A percentile compares a stretch with the other conserved stretches of the same genome.
Conservation (phyloP, 768 basidiomycete genomes). For the Pisolithus marmoratus region DNA sequence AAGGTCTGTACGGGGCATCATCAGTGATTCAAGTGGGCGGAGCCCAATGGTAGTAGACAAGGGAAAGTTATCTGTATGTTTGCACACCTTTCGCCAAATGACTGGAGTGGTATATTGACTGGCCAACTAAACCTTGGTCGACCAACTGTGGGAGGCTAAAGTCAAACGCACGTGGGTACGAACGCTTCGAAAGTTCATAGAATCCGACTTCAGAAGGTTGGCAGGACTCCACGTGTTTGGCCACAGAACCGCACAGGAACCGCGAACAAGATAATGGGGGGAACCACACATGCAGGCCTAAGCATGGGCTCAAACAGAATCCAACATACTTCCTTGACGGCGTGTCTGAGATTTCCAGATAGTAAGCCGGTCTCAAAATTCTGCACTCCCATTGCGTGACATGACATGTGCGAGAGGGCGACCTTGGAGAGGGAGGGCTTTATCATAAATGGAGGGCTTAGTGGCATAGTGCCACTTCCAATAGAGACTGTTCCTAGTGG, state of each 20-base stretch:
- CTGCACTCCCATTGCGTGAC: neutral
- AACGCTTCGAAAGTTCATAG: neutral
- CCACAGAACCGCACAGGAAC: neutral
- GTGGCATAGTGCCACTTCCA: no score
- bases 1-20: no score
- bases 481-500: no score
- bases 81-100: neutral
- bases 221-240: neutral
- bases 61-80: neutral
- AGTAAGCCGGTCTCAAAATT: neutral
- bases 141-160: neutral
- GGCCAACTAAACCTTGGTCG: neutral
- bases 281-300: neutral
- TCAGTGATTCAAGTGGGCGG: no score
- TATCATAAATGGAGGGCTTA: neutral
- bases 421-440: neutral
- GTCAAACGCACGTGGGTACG: neutral
- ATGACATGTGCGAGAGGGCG: neutral
- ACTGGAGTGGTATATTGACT: neutral
- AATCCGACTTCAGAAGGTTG: neutral
- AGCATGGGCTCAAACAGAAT: no score
- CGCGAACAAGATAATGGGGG: neutral
- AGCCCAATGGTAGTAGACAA: neutral
- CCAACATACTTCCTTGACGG: neutral
- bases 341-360: neutral